Conservation (phyloP, 1,139 yeast species). For the Suhomyces atakaporum region DNA sequence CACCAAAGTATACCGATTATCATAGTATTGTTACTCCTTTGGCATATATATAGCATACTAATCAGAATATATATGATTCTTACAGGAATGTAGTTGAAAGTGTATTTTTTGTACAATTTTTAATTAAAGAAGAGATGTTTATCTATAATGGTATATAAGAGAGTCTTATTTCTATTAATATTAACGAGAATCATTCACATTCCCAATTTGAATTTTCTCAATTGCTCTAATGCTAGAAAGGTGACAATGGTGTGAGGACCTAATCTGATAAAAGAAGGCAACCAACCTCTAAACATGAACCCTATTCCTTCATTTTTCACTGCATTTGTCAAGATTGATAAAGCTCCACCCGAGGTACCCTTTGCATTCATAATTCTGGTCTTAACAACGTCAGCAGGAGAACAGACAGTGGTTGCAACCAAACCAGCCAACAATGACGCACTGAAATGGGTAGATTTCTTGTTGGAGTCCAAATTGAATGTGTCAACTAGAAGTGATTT, state of each 20-base stretch:
- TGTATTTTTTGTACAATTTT: not conserved
- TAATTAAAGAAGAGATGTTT: not conserved
- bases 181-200: slow-evolving; percentile 26
- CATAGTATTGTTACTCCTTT: too few relatives aligned
- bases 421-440: slow-evolving; percentile 80
- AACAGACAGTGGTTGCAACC: slow-evolving; percentile 87
- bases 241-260: slow-evolving; percentile 92
- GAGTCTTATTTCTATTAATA: slow-evolving; percentile 7
- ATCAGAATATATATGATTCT: not conserved
- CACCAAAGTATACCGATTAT: too few relatives aligned
- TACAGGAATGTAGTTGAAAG: not conserved
- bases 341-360: slow-evolving; percentile 48
- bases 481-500: slow-evolving; percentile 59
- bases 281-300: slow-evolving; percentile 89
- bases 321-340: slow-evolving; percentile 54
- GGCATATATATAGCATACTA: too few relatives aligned
- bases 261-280: slow-evolving; percentile 80
- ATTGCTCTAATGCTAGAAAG: slow-evolving; percentile 76
- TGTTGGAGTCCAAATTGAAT: slow-evolving; percentile 56
- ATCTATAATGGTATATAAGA: slow-evolving; percentile 4
- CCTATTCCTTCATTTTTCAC: slow-evolving; percentile 69
- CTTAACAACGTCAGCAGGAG: slow-evolving; percentile 90
- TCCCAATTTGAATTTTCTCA: slow-evolving; percentile 60
- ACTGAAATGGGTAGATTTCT: slow-evolving; percentile 71
- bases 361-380: slow-evolving; percentile 82